These are phyloP conservation scores for Crinitomyces ghanaensis DNA, from an alignment of 805 yeast species.

Conservation along the genomic window DNA sequence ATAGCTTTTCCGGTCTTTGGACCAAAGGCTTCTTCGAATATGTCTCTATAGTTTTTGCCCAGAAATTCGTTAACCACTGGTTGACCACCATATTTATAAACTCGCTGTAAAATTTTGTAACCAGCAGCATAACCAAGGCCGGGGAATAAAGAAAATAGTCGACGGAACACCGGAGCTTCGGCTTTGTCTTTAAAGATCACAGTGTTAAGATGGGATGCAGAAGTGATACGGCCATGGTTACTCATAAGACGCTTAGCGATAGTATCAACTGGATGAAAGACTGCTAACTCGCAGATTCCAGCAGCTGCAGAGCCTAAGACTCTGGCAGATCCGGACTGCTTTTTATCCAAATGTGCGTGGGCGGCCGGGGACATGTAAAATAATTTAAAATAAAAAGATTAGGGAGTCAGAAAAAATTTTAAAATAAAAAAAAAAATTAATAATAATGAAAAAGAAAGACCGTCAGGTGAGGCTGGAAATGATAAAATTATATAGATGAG, in stretches of 20 bases:
- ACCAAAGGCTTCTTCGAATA: conserved; percentile 72
- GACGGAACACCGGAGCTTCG: conserved; percentile 50
- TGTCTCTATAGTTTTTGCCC: conserved; percentile 55
- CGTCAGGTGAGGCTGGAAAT: too few species aligned
- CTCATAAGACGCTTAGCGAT: conserved; percentile 90
- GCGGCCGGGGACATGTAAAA: conserved; percentile 20
- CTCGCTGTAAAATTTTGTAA: conserved; percentile 92
- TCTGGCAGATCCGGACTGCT: conserved; percentile 82
- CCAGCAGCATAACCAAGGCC: conserved; percentile 98
- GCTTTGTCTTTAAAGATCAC: conserved; percentile 85
- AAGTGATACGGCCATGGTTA: conserved; percentile 67
- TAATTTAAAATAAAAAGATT: neutral
- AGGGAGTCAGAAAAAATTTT: neutral
- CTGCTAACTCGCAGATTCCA: conserved; percentile 91
- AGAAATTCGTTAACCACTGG: conserved; percentile 95
- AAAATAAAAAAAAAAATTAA: neutral
- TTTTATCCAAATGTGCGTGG: conserved; percentile 38
- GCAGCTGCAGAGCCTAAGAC: conserved; percentile 94
- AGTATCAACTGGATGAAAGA: conserved; percentile 98
- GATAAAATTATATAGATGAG: too few species aligned
- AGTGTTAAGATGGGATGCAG: conserved; percentile 55
- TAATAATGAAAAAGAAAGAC: too few species aligned
- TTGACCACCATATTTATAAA: conserved; percentile 98
- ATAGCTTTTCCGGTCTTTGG: conserved; percentile 95
- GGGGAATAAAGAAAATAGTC: conserved; percentile 82